Evolutionary conservation across 2,329 filamentous ascomycete species (phyloP), one percentile per base, ranked within the genome.

Genomic region (Davidsoniella eucalypti): DNA sequence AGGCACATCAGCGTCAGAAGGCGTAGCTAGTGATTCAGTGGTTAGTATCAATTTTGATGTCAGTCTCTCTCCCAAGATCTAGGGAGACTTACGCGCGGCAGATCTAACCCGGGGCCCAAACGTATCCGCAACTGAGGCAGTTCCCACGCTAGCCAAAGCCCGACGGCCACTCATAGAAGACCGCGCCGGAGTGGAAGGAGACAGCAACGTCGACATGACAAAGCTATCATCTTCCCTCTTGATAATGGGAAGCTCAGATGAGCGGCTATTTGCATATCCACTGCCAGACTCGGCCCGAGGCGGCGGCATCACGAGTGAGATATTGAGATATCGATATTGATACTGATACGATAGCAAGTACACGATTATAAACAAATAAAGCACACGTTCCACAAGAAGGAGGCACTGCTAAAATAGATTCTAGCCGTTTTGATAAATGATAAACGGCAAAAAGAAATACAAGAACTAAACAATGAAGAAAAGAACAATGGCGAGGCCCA

Each of bases 1-100:
- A n/a, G 46, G 51, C 7, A 45, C 58, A 6, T 57, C 55, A 3
- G 57, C 59, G 44, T 66, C 61, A 50, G 64, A 67, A 47, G 64
- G 64, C 18, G 65, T 59, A 14, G 65, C 65, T 67, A 47, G 7
- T 17, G 4, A 4, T 29, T 42, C 17, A 42, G 9, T 33, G 17
- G 42, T 44, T n/a, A 44, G 42, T 29, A 29, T 12, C 26, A 26
- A 6, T 29, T 8, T 29, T 10, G 5, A 10, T 10, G 7, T 29
- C 29, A 33, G 29, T 33, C 29, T 33, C 4, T 33, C 18, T n/a
- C n/a, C 7, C 2, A 17, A 38, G 12, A 33, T 10, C 23, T 17
- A 37, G 26, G 16, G 7, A 40, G 25, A 41, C 46, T 41, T 26
- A 48, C 46, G 46, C 16, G 49, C 49, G 21, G 33, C 16, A 43